Base-by-base conservation (phyloP, 495 filamentous ascomycete species). In the Neurospora sp. region DNA sequence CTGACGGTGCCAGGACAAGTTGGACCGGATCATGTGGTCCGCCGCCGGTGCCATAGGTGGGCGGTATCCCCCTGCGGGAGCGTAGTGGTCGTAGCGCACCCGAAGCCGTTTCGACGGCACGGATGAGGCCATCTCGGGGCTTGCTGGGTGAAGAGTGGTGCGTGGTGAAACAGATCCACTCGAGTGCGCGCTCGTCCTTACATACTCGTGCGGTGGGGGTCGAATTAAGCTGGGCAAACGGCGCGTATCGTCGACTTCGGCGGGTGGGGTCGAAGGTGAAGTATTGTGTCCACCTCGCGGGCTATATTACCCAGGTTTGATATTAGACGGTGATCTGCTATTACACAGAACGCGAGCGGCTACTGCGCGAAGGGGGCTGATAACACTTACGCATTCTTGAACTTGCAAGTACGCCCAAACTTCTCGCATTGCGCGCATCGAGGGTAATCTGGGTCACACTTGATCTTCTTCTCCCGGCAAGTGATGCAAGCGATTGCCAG, bases 381-480 rank as follows among this genome's bases (percentile, higher is more conserved):
- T 6, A 53, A 27, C 9, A 90, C 93, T 90, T 87, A 95, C 93
- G 92, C 92, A 82, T 91, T 94, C 81, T 92, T 91, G 78, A 94
- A 94, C 79, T 91, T 89, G 88, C 94, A 97, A 38, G 90, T 86
- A 68, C 91, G 86, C 22, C 93, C 91, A 75, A 92, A 93, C 81
- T 97, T 97, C 78, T 94, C 92, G 79, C 94, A 97, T 79, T 97
- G 94, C 71, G 92, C 88, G 77, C 94, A 97, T 72, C 92, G 91
- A 40, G 92, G 91, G 72, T 89, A 89, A 74, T 93, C 94, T 8
- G 93, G 94, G 73, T 97, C 94, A 76, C 94, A 97, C 80, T 96
- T 97, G 83, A 97, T 96, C 85, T 97, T 97, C 88, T 97, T 97
- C 81, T 97, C 93, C 39, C 94, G 89, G 79, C 94, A 97, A 10